These are phyloP conservation scores for Neofusicoccum umdonicola DNA, from an alignment of 2,329 filamentous ascomycete species.

Conservation along the genomic window DNA sequence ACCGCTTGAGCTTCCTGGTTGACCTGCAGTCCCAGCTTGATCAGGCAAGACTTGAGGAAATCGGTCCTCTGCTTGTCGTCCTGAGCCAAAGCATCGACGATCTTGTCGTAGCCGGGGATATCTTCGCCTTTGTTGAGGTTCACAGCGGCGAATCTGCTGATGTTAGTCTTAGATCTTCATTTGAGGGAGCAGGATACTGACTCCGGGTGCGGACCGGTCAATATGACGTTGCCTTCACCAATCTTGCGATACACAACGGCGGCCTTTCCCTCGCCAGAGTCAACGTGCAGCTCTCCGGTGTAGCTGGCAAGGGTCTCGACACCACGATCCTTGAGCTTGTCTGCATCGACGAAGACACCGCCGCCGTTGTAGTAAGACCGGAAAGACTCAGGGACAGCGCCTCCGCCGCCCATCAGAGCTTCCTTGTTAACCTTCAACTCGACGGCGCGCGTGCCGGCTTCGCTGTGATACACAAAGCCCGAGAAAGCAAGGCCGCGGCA, in stretches of 20 bases:
- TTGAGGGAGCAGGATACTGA: slow-evolving; percentile 45
- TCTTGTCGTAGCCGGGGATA: slow-evolving; percentile 65
- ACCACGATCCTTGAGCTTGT: slow-evolving; percentile 58
- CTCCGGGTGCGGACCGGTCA: slow-evolving; percentile 93
- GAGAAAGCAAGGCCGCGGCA: slow-evolving; percentile 84
- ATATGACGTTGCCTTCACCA: slow-evolving; percentile 72
- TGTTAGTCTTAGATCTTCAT: slow-evolving; percentile 14
- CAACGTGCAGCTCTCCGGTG: slow-evolving; percentile 69
- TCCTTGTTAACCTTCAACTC: slow-evolving; percentile 63
- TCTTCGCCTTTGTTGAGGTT: slow-evolving; percentile 70
- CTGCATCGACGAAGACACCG: slow-evolving; percentile 83
- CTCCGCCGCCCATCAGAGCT: slow-evolving; percentile 50
- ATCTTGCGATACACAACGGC: slow-evolving; percentile 82
- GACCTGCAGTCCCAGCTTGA: slow-evolving; percentile 78
- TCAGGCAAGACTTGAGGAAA: slow-evolving; percentile 77
- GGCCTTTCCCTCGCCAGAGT: slow-evolving; percentile 69
- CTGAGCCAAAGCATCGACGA: slow-evolving; percentile 65
- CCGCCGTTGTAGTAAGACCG: slow-evolving; percentile 90
- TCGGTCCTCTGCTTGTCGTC: slow-evolving; percentile 68
- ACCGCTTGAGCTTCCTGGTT: slow-evolving; percentile 66
- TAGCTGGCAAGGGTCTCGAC: slow-evolving; percentile 84
- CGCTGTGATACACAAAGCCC: slow-evolving; percentile 88
- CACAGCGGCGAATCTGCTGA: slow-evolving; percentile 70
- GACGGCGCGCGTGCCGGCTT: slow-evolving; percentile 75
- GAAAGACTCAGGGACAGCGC: slow-evolving; percentile 60